phyloP scores from a whole-genome alignment of 2,329 filamentous ascomycete species.

The Claviceps cyperi region DNA sequence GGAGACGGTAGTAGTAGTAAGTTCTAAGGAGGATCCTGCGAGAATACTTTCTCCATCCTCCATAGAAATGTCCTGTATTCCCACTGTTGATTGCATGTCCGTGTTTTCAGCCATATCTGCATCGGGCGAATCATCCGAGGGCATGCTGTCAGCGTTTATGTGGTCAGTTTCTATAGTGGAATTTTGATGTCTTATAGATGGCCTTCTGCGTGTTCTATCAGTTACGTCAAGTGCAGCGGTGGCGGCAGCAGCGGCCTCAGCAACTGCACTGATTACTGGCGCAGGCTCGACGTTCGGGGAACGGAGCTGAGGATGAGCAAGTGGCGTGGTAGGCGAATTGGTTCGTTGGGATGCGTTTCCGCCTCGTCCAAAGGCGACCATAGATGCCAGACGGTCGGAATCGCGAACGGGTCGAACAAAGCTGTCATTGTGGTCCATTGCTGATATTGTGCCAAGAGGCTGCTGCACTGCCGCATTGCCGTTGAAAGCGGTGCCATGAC shows the following conservation, averaged over 20 bases:
- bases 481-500: constrained; percentile 33
- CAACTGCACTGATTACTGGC: constrained; percentile 27
- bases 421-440: constrained; percentile 54
- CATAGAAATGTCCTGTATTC: constrained; percentile 69
- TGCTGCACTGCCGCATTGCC: constrained; percentile 42
- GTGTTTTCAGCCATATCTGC: constrained; percentile 67
- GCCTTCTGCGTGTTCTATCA: constrained; percentile 50
- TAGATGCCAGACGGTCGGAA: constrained; percentile 68
- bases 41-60: constrained; percentile 71
- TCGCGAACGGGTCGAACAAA: constrained; percentile 74
- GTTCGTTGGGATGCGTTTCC: constrained; percentile 80
- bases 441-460: constrained; percentile 51
- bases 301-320: constrained; percentile 47
- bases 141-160: constrained; percentile 66
- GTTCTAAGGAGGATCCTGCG: constrained; percentile 56
- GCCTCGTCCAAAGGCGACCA: constrained; percentile 54
- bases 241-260: constrained; percentile 26
- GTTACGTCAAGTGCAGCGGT: constrained; percentile 29
- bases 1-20: constrained; percentile 65
- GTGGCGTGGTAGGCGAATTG: constrained; percentile 75
- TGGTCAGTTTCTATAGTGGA: constrained; percentile 88
- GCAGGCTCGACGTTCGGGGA: constrained; percentile 40
- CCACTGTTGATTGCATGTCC: constrained; percentile 68
- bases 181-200: constrained; percentile 78
- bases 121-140: constrained; percentile 63